These are phyloP conservation scores for Gossypium raimondii DNA, from an alignment of 345 rosid species.

Conservation along the genomic window DNA sequence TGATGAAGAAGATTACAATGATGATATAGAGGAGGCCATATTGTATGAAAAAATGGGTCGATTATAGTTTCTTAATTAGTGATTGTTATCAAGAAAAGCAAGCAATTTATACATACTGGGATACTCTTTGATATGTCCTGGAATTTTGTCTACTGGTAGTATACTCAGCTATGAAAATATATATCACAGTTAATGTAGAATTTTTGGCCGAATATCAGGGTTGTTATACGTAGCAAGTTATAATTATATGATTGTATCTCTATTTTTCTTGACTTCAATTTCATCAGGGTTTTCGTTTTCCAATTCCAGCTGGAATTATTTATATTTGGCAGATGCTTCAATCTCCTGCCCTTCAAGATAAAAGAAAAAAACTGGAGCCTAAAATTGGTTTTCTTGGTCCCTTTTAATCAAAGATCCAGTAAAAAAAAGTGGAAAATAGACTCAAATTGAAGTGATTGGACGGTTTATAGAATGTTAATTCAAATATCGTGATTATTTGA, in stretches of 20 bases:
- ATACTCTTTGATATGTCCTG: conserved; percentile 8
- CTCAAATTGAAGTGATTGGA: too few species aligned
- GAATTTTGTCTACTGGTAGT: conserved; percentile 3
- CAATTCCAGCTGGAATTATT: too few species aligned
- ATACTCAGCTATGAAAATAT: background rate
- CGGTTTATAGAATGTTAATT: too few species aligned
- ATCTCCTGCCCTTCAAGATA: too few species aligned
- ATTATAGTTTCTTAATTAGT: background rate
- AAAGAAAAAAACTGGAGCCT: too few species aligned
- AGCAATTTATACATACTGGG: conserved; percentile 10
- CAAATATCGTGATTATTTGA: too few species aligned
- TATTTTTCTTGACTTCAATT: background rate
- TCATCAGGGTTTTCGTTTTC: too few species aligned
- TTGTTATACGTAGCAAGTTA: background rate
- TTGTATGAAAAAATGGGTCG: background rate
- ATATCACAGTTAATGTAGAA: too few species aligned
- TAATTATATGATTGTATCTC: background rate
- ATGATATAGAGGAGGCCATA: conserved; percentile 9
- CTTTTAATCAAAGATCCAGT: too few species aligned
- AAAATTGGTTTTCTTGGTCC: too few species aligned
- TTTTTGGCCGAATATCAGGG: background rate
- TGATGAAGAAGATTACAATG: conserved; percentile 35
- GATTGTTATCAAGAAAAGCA: conserved; percentile 6
- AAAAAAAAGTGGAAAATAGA: too few species aligned
- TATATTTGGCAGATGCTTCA: too few species aligned